Base-by-base conservation (phyloP, 2,329 filamentous ascomycete genomes). In the Penicillium sp. region DNA sequence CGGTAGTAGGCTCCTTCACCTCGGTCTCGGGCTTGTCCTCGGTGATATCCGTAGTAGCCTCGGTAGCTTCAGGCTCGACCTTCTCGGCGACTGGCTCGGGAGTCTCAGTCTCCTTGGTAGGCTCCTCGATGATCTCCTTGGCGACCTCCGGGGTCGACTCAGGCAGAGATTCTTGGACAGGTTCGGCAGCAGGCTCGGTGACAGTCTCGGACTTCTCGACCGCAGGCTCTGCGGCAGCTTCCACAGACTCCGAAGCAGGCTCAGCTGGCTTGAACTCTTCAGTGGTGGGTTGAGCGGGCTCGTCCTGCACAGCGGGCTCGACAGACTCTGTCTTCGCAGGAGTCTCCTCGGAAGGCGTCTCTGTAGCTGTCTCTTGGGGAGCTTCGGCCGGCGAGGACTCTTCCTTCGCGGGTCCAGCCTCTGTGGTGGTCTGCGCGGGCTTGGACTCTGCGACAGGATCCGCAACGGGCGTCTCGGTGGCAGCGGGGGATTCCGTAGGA, bases 161-260 rank as follows among this genome's bases (percentile, higher is more conserved):
- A 46, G 60, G 65, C 34, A 66, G 59, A 56, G 68, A 51, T 49
- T 70, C 67, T 54, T 74, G 69, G 37, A 75, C 72, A 7, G 74
- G 72, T 60, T 74, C 46, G 29, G 56, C 53, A 33, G 48, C 46
- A 20, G 52, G 32, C 23, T 54, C 39, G 3, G 33, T 15, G 24
- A 27, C 24, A 27, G 24, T 27, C 24, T 27, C 24, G 6, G 24
- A 6, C 29, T 23, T 6, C 24, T 61, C 56, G 13, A 46, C 36
- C 26, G 43, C 18, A 7, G 60, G 20, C 27, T 52, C 49, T 1
- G 41, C 27, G 4, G 15, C 29, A 52, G 60, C 55, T 24, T 55
- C 49, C 7, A 20, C 39, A 40, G 49, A 37, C 41, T 46, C 59
- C 53, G 61, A 59, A 60, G 70, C 75, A 55, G 75, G 68, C 30